phyloP scores from a whole-genome alignment of 2,329 filamentous ascomycete species.

The Celoporthe dispersa region DNA sequence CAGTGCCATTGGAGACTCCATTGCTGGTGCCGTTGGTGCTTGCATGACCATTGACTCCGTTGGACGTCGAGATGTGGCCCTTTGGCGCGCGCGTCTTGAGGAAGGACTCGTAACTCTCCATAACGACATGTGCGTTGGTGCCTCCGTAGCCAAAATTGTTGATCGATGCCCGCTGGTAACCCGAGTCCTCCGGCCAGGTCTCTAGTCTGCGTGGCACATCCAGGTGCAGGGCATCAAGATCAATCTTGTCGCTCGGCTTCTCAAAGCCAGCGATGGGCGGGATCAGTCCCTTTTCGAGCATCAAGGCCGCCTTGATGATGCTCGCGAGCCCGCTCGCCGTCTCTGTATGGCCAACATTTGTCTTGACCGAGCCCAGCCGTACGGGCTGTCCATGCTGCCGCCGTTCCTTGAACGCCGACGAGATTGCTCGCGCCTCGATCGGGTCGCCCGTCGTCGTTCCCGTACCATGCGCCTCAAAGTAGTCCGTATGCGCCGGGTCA shows the following conservation, averaged over 20 bases:
- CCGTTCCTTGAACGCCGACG: slow-evolving; percentile 25
- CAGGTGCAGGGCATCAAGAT: slow-evolving; percentile 13
- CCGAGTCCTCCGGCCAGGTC: slow-evolving; percentile 22
- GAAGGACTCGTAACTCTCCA: slow-evolving; percentile 34
- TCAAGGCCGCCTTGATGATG: slow-evolving; percentile 25
- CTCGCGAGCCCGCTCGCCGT: slow-evolving; percentile 20
- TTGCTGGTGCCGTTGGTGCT: background rate
- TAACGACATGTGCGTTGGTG: slow-evolving; percentile 48
- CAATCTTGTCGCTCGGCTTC: slow-evolving; percentile 18
- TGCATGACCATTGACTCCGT: background rate
- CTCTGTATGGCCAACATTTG: slow-evolving; percentile 34
- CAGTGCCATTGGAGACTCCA: background rate
- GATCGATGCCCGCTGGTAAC: slow-evolving; percentile 34
- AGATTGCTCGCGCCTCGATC: slow-evolving; percentile 36
- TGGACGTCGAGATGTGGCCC: background rate
- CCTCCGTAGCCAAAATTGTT: slow-evolving; percentile 52
- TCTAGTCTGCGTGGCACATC: slow-evolving; percentile 29
- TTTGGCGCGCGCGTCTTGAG: background rate
- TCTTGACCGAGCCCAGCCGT: slow-evolving; percentile 40
- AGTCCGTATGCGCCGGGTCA: slow-evolving; percentile 33
- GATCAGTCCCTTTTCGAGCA: slow-evolving; percentile 32
- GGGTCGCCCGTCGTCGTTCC: slow-evolving; percentile 42
- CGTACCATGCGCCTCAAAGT: slow-evolving; percentile 43
- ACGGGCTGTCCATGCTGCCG: slow-evolving; percentile 33
- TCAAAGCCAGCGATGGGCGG: slow-evolving; percentile 36